Base-by-base conservation (phyloP, 2,329 filamentous ascomycete genomes). In the Aspergillus transmontanensis region DNA sequence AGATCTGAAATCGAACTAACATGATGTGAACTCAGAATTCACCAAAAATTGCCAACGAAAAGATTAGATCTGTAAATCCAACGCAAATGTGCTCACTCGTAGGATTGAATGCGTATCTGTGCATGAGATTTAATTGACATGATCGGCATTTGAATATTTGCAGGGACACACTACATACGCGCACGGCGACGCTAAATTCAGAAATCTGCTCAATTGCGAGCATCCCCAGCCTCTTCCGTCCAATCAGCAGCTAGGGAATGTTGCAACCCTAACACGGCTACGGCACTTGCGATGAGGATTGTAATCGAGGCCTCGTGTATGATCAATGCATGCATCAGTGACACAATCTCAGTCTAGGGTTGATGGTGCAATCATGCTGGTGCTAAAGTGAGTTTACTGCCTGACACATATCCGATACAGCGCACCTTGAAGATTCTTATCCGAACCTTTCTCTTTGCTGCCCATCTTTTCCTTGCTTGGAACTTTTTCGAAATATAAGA, bases 161-260 rank as follows among this genome's bases (percentile, higher is more conserved):
- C 43, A 46, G 10, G 5, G n/a, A 21, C 4, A 28, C 5, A 28
- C 23, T n/a, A 19, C 46, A n/a, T 34, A 11, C 32, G 32, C 10
- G 32, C 32, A 5, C 32, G 32, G 32, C 46, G n/a, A 39, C 51
- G 51, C 51, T 55, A 55, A 55, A 36, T 36, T 14, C n/a, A 14
- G 19, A 68, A 74, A 73, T 64, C 16, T 69, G 72, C 71, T 72
- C 72, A 73, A 72, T 71, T 71, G 56, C 56, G 64, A 69, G 69
- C 72, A 72, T 36, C 57, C 43, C 26, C 32, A 26, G 54, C 28
- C 48, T 21, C 28, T 21, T n/a, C 48, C 48, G 14, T 16, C 58
- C 60, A 69, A 71, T 71, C 58, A 66, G 57, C 39, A 41, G 39
- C 34, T 30, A 11, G 23, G 46, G 30, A 32, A 30, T 55, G n/a